Conservation (phyloP, 352 stramenopile species). For the Phytophthora fragariae region DNA sequence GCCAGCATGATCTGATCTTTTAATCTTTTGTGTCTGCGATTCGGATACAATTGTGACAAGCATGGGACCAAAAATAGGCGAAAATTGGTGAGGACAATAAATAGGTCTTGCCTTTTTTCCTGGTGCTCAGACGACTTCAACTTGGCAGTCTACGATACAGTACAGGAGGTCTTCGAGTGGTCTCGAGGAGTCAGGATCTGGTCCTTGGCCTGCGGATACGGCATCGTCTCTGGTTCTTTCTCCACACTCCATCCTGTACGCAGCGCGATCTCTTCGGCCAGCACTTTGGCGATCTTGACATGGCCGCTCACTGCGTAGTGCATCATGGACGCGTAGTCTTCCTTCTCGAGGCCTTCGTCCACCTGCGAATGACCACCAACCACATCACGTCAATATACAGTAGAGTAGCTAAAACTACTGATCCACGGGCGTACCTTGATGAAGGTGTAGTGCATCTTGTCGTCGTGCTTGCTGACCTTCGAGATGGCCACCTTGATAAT, state of each 20-base stretch:
- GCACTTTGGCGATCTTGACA: conserved; percentile 79
- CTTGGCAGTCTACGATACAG: conserved; percentile 39
- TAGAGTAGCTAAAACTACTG: too few relatives aligned
- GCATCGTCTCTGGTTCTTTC: conserved; percentile 64
- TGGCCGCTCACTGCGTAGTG: conserved; percentile 87
- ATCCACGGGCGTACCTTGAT: too few relatives aligned
- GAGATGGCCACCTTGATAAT: conserved; percentile 89
- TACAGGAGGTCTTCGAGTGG: conserved; percentile 49
- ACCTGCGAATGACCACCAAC: conserved; percentile 44
- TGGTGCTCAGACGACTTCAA: conserved; percentile 28
- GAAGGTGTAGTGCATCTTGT: conserved; percentile 85
- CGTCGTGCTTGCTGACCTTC: conserved; percentile 77
- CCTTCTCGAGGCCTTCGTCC: conserved; percentile 64
- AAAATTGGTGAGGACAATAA: conserved; percentile 36
- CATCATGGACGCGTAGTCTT: conserved; percentile 83
- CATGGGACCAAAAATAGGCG: background rate
- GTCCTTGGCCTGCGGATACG: conserved; percentile 82
- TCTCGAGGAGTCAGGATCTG: conserved; percentile 80
- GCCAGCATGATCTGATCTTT: conserved; percentile 38
- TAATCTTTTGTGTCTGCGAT: background rate
- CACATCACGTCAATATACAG: background rate
- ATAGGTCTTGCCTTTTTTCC: conserved; percentile 39
- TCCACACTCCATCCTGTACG: conserved; percentile 71
- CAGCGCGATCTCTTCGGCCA: conserved; percentile 78
- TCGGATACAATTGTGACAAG: background rate